phyloP scores from a whole-genome alignment of 2,329 filamentous ascomycete species.

The Colletotrichum sp. region DNA sequence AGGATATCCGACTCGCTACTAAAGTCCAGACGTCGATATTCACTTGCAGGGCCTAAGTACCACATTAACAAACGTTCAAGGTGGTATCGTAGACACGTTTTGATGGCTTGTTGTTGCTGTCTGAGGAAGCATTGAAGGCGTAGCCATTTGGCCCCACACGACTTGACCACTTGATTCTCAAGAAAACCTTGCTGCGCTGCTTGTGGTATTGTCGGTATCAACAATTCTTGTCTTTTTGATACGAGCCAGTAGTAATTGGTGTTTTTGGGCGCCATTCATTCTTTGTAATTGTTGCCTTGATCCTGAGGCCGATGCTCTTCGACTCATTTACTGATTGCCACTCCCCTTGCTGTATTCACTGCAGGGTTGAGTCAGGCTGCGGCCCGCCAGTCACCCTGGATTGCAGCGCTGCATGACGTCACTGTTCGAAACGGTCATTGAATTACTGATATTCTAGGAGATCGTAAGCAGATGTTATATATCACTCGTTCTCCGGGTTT shows the following conservation, averaged over 20 bases:
- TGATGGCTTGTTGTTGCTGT: not conserved
- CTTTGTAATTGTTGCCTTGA: not conserved
- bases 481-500: not conserved
- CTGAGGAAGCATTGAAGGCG: not conserved
- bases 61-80: not conserved
- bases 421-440: not conserved
- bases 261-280: not conserved
- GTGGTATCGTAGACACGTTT: not conserved
- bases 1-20: not conserved
- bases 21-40: not conserved
- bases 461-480: not conserved
- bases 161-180: rapidly evolving
- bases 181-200: not conserved
- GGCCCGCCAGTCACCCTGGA: not conserved
- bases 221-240: rapidly evolving
- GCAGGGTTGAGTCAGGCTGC: not conserved
- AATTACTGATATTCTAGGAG: not conserved
- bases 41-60: not conserved
- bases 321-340: rapidly evolving
- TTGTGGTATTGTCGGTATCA: not conserved
- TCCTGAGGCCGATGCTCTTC: not conserved
- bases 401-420: rapidly evolving
- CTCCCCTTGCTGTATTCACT: not conserved
- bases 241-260: not conserved
- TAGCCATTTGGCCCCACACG: not conserved